Conservation (phyloP, 176 grass and related monocot species). For the Poa annua region DNA sequence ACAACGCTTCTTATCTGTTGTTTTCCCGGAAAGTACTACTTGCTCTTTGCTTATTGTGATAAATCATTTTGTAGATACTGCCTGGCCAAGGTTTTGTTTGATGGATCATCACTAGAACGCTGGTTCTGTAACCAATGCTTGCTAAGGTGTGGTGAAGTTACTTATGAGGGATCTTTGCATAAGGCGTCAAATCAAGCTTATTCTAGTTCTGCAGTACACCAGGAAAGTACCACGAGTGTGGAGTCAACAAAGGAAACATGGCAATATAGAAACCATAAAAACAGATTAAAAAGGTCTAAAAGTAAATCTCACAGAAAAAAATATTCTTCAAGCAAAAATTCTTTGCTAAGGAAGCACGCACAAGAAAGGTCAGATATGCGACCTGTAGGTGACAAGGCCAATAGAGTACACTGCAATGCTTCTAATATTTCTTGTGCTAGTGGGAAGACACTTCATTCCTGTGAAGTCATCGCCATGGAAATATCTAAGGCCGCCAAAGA, state of each 20-base stretch:
- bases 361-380: constrained; percentile 17
- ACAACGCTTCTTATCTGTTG: constrained; percentile 17
- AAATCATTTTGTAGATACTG: constrained; percentile 46
- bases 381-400: background rate
- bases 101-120: constrained; percentile 19
- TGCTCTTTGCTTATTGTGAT: constrained; percentile 8
- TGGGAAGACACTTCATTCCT: constrained; percentile 19
- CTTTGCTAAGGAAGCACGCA: background rate
- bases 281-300: background rate
- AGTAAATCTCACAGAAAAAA: constrained; percentile 10
- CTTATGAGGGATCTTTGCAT: constrained; percentile 22
- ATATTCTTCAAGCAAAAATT: constrained; percentile 20
- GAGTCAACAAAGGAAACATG: background rate
- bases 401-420: constrained; percentile 22
- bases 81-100: constrained; percentile 32
- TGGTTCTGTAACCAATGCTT: constrained; percentile 42
- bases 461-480: constrained; percentile 26
- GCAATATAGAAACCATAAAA: constrained; percentile 12
- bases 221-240: constrained; percentile 1
- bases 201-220: background rate
- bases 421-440: background rate
- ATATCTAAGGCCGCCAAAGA: background rate
- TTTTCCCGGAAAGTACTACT: background rate
- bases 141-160: constrained; percentile 10
- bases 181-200: constrained; percentile 16